Percentiles rank a stretch among this genome's conserved stretches.
Evolutionary conservation across 2,329 filamentous ascomycete genomes (phyloP).

Genomic region (Coniochaeta sp.): DNA sequence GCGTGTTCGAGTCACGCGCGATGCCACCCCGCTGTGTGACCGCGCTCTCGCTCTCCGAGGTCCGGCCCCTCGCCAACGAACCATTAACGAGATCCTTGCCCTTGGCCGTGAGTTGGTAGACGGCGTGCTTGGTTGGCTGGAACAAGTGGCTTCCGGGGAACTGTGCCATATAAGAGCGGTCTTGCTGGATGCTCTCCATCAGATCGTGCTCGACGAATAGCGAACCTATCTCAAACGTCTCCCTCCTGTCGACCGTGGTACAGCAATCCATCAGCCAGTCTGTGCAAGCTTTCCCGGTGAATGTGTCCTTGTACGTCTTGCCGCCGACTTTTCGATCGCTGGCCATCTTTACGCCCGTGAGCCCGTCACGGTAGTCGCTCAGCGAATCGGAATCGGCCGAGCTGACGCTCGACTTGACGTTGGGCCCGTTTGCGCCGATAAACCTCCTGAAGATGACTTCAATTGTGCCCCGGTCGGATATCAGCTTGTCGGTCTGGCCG

Average conservation of each 20-base stretch:
- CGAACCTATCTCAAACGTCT: conserved; percentile 75
- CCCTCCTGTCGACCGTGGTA: conserved; percentile 84
- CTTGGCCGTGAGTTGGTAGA: conserved; percentile 78
- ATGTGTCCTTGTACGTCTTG: conserved; percentile 73
- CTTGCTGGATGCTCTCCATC: conserved; percentile 66
- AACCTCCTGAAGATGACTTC: conserved; percentile 95
- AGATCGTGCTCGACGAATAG: conserved; percentile 81
- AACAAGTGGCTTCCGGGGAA: conserved; percentile 59
- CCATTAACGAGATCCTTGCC: conserved; percentile 63
- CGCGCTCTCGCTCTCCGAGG: conserved; percentile 50
- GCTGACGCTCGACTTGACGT: conserved; percentile 69
- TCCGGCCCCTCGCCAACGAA: conserved; percentile 43
- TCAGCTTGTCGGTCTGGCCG: conserved; percentile 75
- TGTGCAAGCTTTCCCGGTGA: conserved; percentile 80
- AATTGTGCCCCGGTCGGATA: conserved; percentile 79
- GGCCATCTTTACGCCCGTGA: conserved; percentile 89
- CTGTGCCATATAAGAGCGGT: conserved; percentile 59
- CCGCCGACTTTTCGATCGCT: conserved; percentile 76
- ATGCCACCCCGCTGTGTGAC: conserved; percentile 47
- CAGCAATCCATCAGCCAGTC: conserved; percentile 99
- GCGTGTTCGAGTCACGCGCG: conserved; percentile 86
- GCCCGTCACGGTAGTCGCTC: conserved; percentile 83
- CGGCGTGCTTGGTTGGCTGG: conserved; percentile 78
- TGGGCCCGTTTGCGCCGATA: conserved; percentile 73
- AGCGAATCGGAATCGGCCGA: conserved; percentile 85